A percentile compares a stretch with the other conserved stretches of the same genome.
These are phyloP conservation scores for Anethum foeniculum DNA, from an alignment of 140 eudicot species.

Conservation along the genomic window DNA sequence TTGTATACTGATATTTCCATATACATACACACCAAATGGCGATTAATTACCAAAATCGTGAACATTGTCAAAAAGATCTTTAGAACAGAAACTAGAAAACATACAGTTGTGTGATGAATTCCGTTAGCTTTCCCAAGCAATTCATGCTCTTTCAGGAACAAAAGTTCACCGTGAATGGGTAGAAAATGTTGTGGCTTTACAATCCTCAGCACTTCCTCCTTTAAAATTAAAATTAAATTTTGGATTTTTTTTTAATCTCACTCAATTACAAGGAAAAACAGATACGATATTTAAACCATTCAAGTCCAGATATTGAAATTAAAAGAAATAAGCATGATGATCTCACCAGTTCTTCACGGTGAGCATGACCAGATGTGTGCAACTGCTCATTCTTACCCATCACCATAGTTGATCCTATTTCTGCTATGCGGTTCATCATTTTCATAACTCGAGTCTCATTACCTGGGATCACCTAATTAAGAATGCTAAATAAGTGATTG, in stretches of 20 bases:
- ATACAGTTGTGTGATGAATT: slow-evolving; percentile 80
- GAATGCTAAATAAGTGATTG: slow-evolving; percentile 11
- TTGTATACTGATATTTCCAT: neutral
- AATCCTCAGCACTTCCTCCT: slow-evolving; percentile 94
- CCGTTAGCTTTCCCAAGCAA: slow-evolving; percentile 89
- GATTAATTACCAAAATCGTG: neutral
- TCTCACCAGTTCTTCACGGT: slow-evolving; percentile 82
- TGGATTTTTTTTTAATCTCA: neutral
- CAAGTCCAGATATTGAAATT: neutral
- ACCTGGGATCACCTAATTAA: slow-evolving; percentile 87
- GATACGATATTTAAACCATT: neutral
- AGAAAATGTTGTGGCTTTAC: slow-evolving; percentile 98
- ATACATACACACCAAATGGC: neutral
- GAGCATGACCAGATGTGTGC: slow-evolving; percentile 96
- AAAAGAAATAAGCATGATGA: neutral
- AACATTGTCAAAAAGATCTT: neutral
- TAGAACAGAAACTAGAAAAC: slow-evolving; percentile 17
- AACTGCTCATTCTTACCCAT: slow-evolving; percentile 90
- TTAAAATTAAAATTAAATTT: slow-evolving; percentile 16
- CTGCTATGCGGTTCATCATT: slow-evolving; percentile 92
- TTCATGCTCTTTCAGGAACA: slow-evolving; percentile 95
- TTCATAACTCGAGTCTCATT: slow-evolving; percentile 89
- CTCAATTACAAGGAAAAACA: neutral
- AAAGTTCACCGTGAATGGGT: slow-evolving; percentile 93
- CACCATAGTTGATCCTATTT: slow-evolving; percentile 75